Evolutionary conservation across 768 basidiomycete species (phyloP).

Genomic region (Asterophora parasitica): DNA sequence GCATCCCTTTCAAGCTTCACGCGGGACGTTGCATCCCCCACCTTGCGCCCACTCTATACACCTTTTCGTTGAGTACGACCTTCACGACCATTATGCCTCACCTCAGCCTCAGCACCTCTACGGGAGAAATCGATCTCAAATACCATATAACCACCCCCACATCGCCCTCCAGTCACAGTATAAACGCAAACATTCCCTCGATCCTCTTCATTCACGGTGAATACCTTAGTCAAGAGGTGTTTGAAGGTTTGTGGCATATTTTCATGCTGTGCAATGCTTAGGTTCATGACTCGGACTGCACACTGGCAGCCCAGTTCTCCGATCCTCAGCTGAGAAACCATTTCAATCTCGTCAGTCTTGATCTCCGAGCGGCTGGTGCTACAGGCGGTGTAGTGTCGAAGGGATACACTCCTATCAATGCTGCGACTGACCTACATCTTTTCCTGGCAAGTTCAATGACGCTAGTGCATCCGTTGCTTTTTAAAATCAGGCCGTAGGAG

Average conservation of each 20-base stretch:
- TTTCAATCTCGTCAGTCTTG: conserved; percentile 34
- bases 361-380: conserved; percentile 29
- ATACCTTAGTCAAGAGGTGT: conserved; percentile 28
- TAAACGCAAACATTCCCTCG: conserved; percentile 30
- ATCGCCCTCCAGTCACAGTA: conserved; percentile 21
- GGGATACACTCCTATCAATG: conserved; percentile 22
- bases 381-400: conserved; percentile 24
- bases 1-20: no score
- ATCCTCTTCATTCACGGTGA: conserved; percentile 35
- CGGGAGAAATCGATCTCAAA: conserved; percentile 24
- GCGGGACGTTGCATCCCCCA: no score
- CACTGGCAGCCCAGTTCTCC: conserved; percentile 34
- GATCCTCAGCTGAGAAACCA: conserved; percentile 27
- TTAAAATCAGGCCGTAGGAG: conserved; percentile 1
- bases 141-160: conserved; percentile 36
- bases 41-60: no score
- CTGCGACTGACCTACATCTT: conserved; percentile 26
- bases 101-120: conserved; percentile 25
- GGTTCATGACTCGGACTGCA: background rate
- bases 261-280: background rate
- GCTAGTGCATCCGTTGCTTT: background rate
- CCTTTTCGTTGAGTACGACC: background rate
- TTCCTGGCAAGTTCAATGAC: conserved; percentile 27
- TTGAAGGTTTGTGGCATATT: conserved; percentile 28
- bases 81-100: conserved; percentile 23